These are phyloP conservation scores for Lactifluus rugatus DNA, from an alignment of 768 basidiomycete genomes.

Conservation along the genomic window DNA sequence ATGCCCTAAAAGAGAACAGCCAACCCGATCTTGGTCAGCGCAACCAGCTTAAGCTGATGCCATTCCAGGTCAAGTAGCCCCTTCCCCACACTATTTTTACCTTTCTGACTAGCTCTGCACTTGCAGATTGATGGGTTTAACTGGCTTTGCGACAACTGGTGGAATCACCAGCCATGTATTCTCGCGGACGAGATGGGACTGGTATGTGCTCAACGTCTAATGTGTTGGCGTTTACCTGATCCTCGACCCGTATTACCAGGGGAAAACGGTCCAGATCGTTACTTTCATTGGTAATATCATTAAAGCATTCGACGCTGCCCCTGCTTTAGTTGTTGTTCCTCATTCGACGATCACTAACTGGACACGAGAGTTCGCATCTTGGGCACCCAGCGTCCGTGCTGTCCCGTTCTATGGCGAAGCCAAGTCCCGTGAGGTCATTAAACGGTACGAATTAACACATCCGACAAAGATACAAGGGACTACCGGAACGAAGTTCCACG, in stretches of 20 bases:
- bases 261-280: constrained; percentile 88
- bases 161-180: constrained; percentile 74
- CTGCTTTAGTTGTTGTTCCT: constrained; percentile 86
- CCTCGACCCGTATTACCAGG: constrained; percentile 33
- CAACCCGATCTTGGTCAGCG: constrained; percentile 64
- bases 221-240: not conserved
- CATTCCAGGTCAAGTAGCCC: constrained; percentile 58
- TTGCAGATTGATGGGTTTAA: constrained; percentile 67
- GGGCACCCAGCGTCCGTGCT: constrained; percentile 66
- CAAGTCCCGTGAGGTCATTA: constrained; percentile 70
- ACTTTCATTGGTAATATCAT: constrained; percentile 68
- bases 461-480: constrained; percentile 28
- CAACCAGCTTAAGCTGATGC: constrained; percentile 60
- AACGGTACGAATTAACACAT: constrained; percentile 73
- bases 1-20: constrained; percentile 30
- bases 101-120: not conserved
- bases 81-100: not conserved
- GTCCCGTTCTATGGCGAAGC: constrained; percentile 83
- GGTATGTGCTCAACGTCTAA: constrained; percentile 32
- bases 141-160: constrained; percentile 85
- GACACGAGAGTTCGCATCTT: constrained; percentile 88
- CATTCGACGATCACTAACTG: constrained; percentile 95
- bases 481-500: constrained; percentile 66
- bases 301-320: constrained; percentile 49
- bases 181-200: constrained; percentile 98